These are phyloP conservation scores for Glycyrrhiza uralensis DNA, from an alignment of 306 rosid species.

Conservation along the genomic window DNA sequence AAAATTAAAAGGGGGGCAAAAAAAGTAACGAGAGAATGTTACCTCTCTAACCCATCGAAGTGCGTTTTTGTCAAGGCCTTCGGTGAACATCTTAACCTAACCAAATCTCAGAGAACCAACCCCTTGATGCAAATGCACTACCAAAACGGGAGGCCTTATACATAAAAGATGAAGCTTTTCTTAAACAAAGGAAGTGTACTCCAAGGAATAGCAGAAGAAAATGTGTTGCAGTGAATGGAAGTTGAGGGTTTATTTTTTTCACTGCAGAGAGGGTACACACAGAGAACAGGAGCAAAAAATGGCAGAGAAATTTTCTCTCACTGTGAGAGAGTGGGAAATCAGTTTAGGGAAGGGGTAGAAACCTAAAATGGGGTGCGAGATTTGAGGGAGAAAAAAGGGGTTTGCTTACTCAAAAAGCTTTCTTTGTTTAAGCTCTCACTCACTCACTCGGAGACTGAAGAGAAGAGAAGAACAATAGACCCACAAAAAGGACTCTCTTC, in stretches of 20 bases:
- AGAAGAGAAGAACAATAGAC: background rate
- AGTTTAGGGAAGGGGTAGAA: background rate
- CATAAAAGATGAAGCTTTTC: background rate
- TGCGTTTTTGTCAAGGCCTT: constrained; percentile 82
- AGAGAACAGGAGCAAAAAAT: too few relatives aligned
- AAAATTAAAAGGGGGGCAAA: background rate
- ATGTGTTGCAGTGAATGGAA: background rate
- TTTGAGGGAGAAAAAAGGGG: constrained; percentile 13
- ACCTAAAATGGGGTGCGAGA: constrained; percentile 20
- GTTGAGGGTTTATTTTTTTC: background rate
- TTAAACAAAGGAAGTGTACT: background rate
- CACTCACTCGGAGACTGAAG: background rate
- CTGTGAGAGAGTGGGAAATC: background rate
- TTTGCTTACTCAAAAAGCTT: constrained; percentile 30
- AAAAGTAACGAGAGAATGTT: background rate
- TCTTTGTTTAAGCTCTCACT: constrained; percentile 11
- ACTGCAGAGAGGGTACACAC: background rate
- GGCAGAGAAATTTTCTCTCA: background rate
- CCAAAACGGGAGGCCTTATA: background rate
- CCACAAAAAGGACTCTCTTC: background rate
- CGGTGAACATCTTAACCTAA: constrained; percentile 73
- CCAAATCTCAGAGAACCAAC: constrained; percentile 18
- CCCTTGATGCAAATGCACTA: constrained; percentile 11
- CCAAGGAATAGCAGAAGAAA: background rate
- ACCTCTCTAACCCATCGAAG: constrained; percentile 95